Evolutionary conservation across 2,329 filamentous ascomycete genomes (phyloP), one percentile per base, ranked within the genome.

Genomic region (Teratosphaeria gauchensis): DNA sequence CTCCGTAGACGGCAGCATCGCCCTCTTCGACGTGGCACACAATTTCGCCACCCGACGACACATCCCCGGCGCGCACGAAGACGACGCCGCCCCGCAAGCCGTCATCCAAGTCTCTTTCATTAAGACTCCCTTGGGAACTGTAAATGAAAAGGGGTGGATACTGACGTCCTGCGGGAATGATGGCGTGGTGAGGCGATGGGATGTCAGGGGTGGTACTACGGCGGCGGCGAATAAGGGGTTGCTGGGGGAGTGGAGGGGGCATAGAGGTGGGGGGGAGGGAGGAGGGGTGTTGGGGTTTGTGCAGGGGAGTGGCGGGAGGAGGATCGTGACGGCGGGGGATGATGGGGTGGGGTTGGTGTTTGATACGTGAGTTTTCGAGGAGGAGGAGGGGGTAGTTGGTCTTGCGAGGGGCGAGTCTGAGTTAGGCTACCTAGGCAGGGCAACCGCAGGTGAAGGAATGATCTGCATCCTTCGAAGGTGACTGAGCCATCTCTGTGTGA

Each of bases 41-140:
- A 85, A 89, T 56, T 97, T 96, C 70, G 89, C 91, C 2, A 84
- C 95, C n/a, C 82, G 94, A 56, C 79, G 90, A 57, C 86, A 91
- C 70, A 89, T 97, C 64, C 81, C 82, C 55, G 87, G 88, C 55
- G 92, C 90, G 1, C 92, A 95, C 72, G 88, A 92, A 64, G 88
- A 90, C n/a, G 87, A 88, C 14, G 11, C 42, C 6, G 42, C 42
- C 3, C n/a, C 42, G 16, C 42, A 48, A 11, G 87, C 90, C 1
- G 90, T 99, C 21, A 92, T 97, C 62, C 92, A 95, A 75, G 85
- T 97, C 4, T 90, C 96, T 61, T 99, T 96, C 69, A 83, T 95
- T 59, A 78, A 79, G 70, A 76, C 66, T 14, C 61, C 64, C 14
- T 62, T 71, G 72, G 65, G 69, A 4, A 67, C 63, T 16, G 58